phyloP scores from a whole-genome alignment of 495 filamentous ascomycete genomes.

The Hyaloscypha hepaticicola region DNA sequence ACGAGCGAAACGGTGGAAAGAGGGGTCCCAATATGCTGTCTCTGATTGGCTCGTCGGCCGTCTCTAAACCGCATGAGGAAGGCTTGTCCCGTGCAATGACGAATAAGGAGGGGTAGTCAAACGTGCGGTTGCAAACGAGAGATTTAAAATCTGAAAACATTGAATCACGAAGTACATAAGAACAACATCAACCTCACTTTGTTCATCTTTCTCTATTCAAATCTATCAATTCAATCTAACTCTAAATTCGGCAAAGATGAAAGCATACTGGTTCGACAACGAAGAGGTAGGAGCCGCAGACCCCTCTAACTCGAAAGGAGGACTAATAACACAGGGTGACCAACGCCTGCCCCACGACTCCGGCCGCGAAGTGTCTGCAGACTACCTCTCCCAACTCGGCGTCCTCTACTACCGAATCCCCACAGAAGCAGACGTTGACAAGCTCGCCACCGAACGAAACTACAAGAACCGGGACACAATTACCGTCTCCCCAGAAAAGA shows the following conservation, averaged over 20 bases:
- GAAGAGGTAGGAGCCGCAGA: conserved; percentile 56
- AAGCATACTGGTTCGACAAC: conserved; percentile 83
- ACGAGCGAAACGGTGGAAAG: not conserved
- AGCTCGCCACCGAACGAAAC: conserved; percentile 67
- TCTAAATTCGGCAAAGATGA: conserved; percentile 52
- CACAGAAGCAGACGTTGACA: conserved; percentile 62
- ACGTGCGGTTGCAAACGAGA: not conserved
- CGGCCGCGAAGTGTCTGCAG: conserved; percentile 56
- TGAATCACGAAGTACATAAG: not conserved
- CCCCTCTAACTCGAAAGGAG: conserved; percentile 14
- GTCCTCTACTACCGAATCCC: conserved; percentile 74
- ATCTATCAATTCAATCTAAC: not conserved
- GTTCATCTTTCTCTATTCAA: not conserved
- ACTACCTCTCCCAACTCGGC: conserved; percentile 70
- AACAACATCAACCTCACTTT: not conserved
- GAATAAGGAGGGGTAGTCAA: not conserved
- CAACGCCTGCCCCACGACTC: conserved; percentile 90
- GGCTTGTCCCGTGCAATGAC: not conserved
- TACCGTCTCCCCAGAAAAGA: conserved; percentile 78
- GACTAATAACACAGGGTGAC: conserved; percentile 63
- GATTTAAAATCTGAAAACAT: not conserved
- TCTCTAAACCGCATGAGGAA: not conserved
- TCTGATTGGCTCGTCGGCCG: not conserved
- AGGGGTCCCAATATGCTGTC: not conserved
- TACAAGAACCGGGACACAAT: conserved; percentile 97